Conservation (phyloP, 306 rosid genomes). For the Prinsepia uniflora region DNA sequence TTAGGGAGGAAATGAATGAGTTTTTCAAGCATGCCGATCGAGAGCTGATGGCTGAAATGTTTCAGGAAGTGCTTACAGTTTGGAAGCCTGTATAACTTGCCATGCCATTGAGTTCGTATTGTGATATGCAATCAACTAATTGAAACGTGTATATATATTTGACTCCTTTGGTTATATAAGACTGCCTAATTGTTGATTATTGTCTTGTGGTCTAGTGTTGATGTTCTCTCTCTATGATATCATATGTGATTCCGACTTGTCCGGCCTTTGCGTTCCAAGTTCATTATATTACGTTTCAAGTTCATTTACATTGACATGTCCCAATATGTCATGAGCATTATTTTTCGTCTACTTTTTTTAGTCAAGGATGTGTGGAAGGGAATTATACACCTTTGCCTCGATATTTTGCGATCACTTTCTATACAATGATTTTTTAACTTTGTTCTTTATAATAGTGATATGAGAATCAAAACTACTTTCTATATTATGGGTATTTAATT, state of each 20-base stretch:
- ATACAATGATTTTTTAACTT: no score
- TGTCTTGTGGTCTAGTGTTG: neutral
- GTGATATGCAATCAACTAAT: slow-evolving; percentile 17
- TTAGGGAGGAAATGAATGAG: slow-evolving; percentile 49
- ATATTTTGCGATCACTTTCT: no score
- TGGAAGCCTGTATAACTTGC: slow-evolving; percentile 50
- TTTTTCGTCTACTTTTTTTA: no score
- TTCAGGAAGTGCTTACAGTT: slow-evolving; percentile 70
- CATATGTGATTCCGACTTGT: neutral
- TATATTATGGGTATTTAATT: no score
- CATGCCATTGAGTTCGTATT: slow-evolving; percentile 4
- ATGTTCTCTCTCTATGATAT: neutral
- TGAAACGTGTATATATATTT: slow-evolving; percentile 17
- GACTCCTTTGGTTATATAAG: slow-evolving; percentile 4
- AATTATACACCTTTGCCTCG: no score
- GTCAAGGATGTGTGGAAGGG: no score
- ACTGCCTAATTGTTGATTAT: neutral
- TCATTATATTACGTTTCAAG: neutral
- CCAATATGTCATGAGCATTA: neutral
- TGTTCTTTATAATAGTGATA: no score
- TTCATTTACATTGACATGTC: neutral
- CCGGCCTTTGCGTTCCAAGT: neutral
- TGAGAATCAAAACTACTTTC: no score
- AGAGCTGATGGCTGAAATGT: slow-evolving; percentile 80
- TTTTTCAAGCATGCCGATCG: slow-evolving; percentile 67